phyloP scores from a whole-genome alignment of 805 yeast genomes.

The Saccharomycopsis guyanensis region DNA sequence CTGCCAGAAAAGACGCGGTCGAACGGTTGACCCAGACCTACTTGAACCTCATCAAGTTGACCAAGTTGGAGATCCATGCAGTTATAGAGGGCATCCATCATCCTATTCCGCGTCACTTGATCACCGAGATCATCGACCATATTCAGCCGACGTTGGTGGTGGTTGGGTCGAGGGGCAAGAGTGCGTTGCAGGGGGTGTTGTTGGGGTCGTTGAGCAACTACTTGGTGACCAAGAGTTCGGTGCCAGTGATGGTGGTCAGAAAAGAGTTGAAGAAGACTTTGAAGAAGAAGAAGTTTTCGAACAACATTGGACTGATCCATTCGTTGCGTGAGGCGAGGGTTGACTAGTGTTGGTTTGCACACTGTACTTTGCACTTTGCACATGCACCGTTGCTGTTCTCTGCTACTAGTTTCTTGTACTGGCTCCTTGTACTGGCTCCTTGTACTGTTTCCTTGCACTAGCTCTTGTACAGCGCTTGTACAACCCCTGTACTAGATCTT shows the following conservation, averaged over 20 bases:
- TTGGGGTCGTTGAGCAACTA: slow-evolving; percentile 69
- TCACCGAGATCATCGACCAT: slow-evolving; percentile 62
- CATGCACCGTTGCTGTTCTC: not conserved
- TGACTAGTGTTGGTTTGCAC: too few relatives aligned
- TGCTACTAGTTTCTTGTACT: not conserved
- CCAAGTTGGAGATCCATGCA: slow-evolving; percentile 65
- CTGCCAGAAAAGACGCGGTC: slow-evolving; percentile 35
- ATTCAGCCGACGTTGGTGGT: slow-evolving; percentile 66
- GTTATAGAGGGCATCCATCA: slow-evolving; percentile 70
- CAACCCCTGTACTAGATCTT: too few relatives aligned
- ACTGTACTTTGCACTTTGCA: not conserved
- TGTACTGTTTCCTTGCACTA: not conserved
- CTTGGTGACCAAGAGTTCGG: slow-evolving; percentile 60
- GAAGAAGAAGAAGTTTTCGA: slow-evolving; percentile 48
- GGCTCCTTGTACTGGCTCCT: not conserved
- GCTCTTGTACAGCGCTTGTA: not conserved
- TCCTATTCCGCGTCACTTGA: slow-evolving; percentile 65
- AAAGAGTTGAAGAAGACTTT: slow-evolving; percentile 63
- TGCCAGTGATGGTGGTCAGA: slow-evolving; percentile 77
- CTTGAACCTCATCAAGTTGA: slow-evolving; percentile 44
- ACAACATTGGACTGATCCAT: slow-evolving; percentile 45
- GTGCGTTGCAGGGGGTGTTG: slow-evolving; percentile 65
- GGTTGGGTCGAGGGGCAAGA: slow-evolving; percentile 68
- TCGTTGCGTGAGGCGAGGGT: slow-evolving; percentile 35
- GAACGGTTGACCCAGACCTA: slow-evolving; percentile 35